A percentile compares a stretch with the other conserved stretches of the same genome.
These are phyloP conservation scores for Sindora glabra DNA, from an alignment of 306 rosid genomes.

Conservation along the genomic window DNA sequence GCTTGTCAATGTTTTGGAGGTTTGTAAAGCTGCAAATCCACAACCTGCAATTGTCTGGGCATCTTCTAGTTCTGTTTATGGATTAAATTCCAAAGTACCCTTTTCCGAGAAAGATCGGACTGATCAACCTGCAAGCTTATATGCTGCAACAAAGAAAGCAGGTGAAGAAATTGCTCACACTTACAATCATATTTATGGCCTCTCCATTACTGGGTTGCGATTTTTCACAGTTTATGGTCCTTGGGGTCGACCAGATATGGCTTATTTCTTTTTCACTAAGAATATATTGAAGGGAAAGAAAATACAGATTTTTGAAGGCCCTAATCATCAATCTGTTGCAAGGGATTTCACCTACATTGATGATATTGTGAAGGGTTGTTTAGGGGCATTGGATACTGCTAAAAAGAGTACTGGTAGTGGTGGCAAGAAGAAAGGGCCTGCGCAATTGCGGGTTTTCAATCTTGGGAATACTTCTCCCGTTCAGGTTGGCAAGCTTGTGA, in stretches of 20 bases:
- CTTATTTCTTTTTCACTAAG: constrained; percentile 31
- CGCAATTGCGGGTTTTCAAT: constrained; percentile 24
- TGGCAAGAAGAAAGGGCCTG: constrained; percentile 15
- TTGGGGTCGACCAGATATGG: constrained; percentile 44
- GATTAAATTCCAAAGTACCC: constrained; percentile 27
- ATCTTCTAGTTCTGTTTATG: constrained; percentile 36
- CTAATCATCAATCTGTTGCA: constrained; percentile 14
- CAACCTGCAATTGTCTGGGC: constrained; percentile 40
- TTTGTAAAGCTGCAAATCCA: constrained; percentile 21
- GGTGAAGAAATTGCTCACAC: constrained; percentile 37
- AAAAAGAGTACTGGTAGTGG: constrained; percentile 29
- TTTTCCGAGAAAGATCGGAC: constrained; percentile 35
- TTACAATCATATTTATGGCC: constrained; percentile 31
- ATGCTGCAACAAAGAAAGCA: constrained; percentile 37
- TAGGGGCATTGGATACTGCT: constrained; percentile 33
- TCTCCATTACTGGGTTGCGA: constrained; percentile 29
- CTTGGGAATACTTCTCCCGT: constrained; percentile 28
- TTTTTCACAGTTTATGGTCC: constrained; percentile 44
- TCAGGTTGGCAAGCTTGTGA: constrained; percentile 19
- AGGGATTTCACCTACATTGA: constrained; percentile 41
- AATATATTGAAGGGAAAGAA: constrained; percentile 23
- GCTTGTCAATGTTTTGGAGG: constrained; percentile 19
- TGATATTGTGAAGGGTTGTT: constrained; percentile 38
- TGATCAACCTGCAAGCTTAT: constrained; percentile 31
- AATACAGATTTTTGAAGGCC: constrained; percentile 19